These are phyloP conservation scores for Cicer cuneatum DNA, from an alignment of 306 rosid genomes.

Conservation along the genomic window DNA sequence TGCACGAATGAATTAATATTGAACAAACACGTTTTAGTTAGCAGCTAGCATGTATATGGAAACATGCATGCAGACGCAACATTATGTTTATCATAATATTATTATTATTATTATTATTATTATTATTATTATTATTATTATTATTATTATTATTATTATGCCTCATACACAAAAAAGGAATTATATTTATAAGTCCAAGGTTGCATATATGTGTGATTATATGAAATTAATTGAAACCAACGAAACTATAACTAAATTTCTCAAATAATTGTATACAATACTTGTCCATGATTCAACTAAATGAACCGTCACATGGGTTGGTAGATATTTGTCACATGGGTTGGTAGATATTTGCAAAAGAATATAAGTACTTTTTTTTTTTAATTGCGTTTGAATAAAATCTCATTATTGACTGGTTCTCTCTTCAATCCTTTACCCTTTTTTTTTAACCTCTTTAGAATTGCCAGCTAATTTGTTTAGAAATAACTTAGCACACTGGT, in stretches of 20 bases:
- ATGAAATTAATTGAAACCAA: too few relatives aligned
- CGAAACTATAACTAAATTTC: too few relatives aligned
- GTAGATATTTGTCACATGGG: background rate
- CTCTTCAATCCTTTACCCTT: slow-evolving; percentile 5
- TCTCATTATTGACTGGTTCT: slow-evolving; percentile 34
- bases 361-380: background rate
- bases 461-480: slow-evolving; percentile 9
- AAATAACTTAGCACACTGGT: slow-evolving; percentile 31
- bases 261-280: too few relatives aligned
- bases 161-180: background rate
- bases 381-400: background rate
- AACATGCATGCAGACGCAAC: background rate
- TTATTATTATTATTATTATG: background rate
- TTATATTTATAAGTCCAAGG: too few relatives aligned
- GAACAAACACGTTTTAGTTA: background rate
- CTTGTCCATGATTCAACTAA: too few relatives aligned
- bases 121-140: too few relatives aligned
- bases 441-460: background rate
- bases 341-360: background rate
- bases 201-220: too few relatives aligned
- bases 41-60: background rate
- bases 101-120: too few relatives aligned
- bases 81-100: background rate
- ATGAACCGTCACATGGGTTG: too few relatives aligned
- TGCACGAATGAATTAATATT: background rate